Conservation (phyloP, 1,139 yeast genomes). For the Candida sanyaensis region DNA sequence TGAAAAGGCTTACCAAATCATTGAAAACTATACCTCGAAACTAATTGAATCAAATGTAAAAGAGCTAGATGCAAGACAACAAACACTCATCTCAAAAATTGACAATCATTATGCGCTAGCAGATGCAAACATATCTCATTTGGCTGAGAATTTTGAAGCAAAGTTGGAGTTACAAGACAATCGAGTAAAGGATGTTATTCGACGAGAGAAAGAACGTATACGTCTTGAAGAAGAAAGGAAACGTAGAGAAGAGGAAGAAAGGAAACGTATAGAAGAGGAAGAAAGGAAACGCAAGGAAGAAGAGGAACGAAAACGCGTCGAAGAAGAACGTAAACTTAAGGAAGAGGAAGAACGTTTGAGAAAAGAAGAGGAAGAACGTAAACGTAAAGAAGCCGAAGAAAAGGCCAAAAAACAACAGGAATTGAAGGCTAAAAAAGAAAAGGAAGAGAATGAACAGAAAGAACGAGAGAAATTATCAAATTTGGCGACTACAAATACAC, state of each 20-base stretch:
- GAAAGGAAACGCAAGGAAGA: conserved; percentile 13
- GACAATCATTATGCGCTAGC: conserved; percentile 7
- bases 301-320: conserved; percentile 11
- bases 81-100: conserved; percentile 1
- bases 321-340: conserved; percentile 18
- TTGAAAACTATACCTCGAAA: conserved; percentile 5
- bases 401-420: conserved; percentile 15
- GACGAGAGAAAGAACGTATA: conserved; percentile 19
- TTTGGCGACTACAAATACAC: conserved; percentile 33
- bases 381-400: conserved; percentile 17
- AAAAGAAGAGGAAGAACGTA: conserved; percentile 15
- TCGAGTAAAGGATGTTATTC: conserved; percentile 20
- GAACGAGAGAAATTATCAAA: conserved; percentile 17
- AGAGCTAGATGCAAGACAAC: not conserved
- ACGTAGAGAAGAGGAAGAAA: conserved; percentile 10
- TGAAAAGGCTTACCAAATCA: conserved; percentile 9
- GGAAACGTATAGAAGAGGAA: conserved; percentile 11
- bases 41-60: conserved; percentile 1
- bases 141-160: conserved; percentile 5
- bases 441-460: conserved; percentile 16
- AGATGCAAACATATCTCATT: conserved; percentile 6
- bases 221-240: conserved; percentile 15
- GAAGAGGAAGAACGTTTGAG: conserved; percentile 13
- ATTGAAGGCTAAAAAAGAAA: conserved; percentile 11
- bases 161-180: conserved; percentile 17